Evolutionary conservation across 2,329 filamentous ascomycete species (phyloP).

Genomic region (Aspergillus pseudonomiae): DNA sequence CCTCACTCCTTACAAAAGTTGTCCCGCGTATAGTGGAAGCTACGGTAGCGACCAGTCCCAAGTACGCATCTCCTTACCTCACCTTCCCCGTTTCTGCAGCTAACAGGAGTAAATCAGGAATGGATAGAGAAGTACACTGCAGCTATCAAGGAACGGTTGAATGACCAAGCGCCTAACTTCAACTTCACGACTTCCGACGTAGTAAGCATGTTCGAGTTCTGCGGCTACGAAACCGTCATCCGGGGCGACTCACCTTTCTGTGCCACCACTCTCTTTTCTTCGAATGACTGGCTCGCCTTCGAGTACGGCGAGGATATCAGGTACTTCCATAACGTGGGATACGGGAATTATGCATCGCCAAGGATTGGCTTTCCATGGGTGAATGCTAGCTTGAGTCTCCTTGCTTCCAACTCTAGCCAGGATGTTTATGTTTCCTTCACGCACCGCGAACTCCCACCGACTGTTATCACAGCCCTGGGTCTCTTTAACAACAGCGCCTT

Average conservation of each 20-base stretch:
- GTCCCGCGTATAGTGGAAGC: slow-evolving; percentile 63
- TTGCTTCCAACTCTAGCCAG: slow-evolving; percentile 54
- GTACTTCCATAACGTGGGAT: slow-evolving; percentile 69
- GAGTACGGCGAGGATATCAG: slow-evolving; percentile 67
- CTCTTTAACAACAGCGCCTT: slow-evolving; percentile 70
- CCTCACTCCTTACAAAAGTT: slow-evolving; percentile 67
- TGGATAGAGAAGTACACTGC: slow-evolving; percentile 53
- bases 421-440: slow-evolving; percentile 71
- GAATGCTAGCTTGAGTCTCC: slow-evolving; percentile 58
- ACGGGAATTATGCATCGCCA: slow-evolving; percentile 61
- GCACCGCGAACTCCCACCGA: slow-evolving; percentile 69
- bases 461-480: slow-evolving; percentile 67
- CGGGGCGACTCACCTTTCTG: slow-evolving; percentile 65
- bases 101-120: slow-evolving; percentile 10
- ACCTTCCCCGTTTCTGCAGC: neutral
- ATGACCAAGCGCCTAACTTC: slow-evolving; percentile 57
- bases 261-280: slow-evolving; percentile 59
- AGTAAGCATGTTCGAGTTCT: slow-evolving; percentile 67
- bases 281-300: slow-evolving; percentile 67
- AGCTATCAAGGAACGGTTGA: slow-evolving; percentile 62
- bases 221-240: slow-evolving; percentile 68
- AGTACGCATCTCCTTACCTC: slow-evolving; percentile 42
- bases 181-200: slow-evolving; percentile 67
- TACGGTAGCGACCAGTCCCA: slow-evolving; percentile 59
- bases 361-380: slow-evolving; percentile 68